Evolutionary conservation across 179 eudicot species (phyloP).

Genomic region (Beta macrorhiza): DNA sequence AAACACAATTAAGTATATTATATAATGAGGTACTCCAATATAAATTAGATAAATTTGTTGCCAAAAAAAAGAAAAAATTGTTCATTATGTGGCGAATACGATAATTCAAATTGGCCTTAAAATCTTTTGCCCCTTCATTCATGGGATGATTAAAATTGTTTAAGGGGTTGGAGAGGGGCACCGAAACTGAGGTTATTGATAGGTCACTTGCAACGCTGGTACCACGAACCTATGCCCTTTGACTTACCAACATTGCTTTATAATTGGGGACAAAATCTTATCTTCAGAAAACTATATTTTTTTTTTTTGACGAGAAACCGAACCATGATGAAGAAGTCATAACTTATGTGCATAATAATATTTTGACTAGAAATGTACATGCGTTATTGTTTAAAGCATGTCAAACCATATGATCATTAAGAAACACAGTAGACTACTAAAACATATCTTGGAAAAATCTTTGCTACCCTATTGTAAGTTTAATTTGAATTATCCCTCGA

Average conservation of each 20-base stretch:
- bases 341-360: background rate
- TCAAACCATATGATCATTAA: background rate
- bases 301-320: too few species aligned
- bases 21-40: too few species aligned
- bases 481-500: background rate
- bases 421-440: background rate
- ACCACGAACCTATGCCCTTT: slow-evolving; percentile 16
- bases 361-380: background rate
- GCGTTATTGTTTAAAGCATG: background rate
- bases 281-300: background rate
- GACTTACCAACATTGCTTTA: slow-evolving; percentile 11
- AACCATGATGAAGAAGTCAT: background rate
- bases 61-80: too few species aligned
- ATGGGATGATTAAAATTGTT: background rate
- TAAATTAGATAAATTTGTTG: background rate
- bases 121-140: background rate
- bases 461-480: background rate
- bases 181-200: background rate
- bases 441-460: slow-evolving; percentile 1
- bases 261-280: slow-evolving; percentile 10
- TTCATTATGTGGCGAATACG: background rate
- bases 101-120: background rate
- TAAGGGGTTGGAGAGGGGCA: background rate
- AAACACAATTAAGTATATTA: too few species aligned
- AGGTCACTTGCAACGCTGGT: background rate